Percentiles rank a stretch among this genome's conserved stretches.
phyloP scores from a whole-genome alignment of 495 filamentous ascomycete genomes.

The Penicillium lividum region DNA sequence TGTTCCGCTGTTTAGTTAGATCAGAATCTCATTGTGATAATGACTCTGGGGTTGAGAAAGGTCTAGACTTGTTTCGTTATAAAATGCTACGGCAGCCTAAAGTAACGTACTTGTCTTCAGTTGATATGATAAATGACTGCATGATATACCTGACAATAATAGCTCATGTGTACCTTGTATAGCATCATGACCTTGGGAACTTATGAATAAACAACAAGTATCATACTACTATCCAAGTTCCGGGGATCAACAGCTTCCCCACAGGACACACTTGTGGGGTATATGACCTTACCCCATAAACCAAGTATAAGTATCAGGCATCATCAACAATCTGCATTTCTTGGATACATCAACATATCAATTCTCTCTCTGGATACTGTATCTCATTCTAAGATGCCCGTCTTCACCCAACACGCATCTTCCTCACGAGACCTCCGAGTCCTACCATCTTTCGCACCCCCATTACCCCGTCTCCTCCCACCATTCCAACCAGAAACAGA shows the following conservation, averaged over 20 bases:
- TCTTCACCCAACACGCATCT: slow-evolving; percentile 44
- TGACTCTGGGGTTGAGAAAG: no score
- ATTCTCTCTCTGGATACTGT: background rate
- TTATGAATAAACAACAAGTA: background rate
- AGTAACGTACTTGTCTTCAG: no score
- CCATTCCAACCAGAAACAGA: slow-evolving; percentile 19
- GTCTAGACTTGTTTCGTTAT: no score
- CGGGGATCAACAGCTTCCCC: background rate
- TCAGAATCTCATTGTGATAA: background rate
- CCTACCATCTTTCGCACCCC: slow-evolving; percentile 43
- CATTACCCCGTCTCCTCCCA: slow-evolving; percentile 37
- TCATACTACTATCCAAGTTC: background rate
- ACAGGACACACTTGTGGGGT: background rate
- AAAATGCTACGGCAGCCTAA: no score
- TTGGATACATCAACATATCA: no score
- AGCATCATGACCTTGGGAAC: background rate
- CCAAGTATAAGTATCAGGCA: background rate
- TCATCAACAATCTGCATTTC: no score
- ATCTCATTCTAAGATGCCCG: slow-evolving; percentile 36
- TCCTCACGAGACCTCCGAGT: slow-evolving; percentile 42
- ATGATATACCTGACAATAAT: no score
- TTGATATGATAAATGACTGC: no score
- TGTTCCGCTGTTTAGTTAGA: background rate
- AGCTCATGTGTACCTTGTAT: no score
- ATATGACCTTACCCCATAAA: background rate